Evolutionary conservation across 768 basidiomycete genomes (phyloP).

Genomic region (Macrolepiota dolichaula): DNA sequence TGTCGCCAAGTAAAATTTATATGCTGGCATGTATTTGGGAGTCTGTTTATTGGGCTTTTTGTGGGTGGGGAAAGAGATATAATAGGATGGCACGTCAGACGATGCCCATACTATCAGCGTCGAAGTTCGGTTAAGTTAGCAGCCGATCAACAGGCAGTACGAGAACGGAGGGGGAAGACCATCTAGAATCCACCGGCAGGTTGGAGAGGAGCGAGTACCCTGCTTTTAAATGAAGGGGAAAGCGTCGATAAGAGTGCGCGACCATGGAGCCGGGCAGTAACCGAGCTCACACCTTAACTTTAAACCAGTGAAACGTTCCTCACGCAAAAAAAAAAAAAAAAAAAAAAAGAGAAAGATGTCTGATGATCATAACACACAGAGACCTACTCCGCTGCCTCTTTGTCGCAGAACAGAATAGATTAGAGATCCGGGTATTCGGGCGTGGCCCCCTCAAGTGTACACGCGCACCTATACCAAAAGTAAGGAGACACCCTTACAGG

Average conservation of each 20-base stretch:
- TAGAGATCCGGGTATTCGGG: not conserved
- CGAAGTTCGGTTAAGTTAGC: not conserved
- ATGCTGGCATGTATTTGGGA: not conserved
- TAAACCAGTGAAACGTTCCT: too few relatives aligned
- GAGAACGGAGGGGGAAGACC: not conserved
- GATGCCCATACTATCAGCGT: not conserved
- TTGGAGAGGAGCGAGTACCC: too few relatives aligned
- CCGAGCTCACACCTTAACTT: not conserved
- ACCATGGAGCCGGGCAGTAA: not conserved
- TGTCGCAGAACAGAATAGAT: not conserved
- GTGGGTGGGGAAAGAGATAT: not conserved
- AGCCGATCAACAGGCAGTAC: conserved; percentile 5
- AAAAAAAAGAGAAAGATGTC: not conserved
- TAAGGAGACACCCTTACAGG: not conserved
- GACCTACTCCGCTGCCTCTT: not conserved
- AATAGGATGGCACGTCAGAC: not conserved
- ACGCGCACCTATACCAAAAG: not conserved
- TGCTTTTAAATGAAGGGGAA: not conserved
- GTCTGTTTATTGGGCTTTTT: not conserved
- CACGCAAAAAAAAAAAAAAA: too few relatives aligned
- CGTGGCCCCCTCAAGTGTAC: not conserved
- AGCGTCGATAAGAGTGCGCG: not conserved
- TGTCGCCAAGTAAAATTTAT: not conserved
- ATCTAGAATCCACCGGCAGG: not conserved
- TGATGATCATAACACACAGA: too few relatives aligned